Evolutionary conservation across 2,329 filamentous ascomycete genomes (phyloP), one percentile per base, ranked within the genome.

Genomic region (Penicillium sp.): DNA sequence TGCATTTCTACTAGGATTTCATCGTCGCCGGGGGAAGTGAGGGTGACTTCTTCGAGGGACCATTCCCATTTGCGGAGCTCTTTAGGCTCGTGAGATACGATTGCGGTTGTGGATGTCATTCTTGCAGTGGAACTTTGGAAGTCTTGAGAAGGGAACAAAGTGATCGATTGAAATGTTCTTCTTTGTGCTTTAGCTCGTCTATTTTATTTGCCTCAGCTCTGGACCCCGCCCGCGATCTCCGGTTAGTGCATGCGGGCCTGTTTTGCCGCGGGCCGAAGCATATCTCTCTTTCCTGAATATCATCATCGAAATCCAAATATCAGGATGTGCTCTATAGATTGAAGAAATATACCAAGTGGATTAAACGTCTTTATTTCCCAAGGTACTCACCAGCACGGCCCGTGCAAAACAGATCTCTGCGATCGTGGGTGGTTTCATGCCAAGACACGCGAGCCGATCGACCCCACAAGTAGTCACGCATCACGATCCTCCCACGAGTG

Each of bases 1-100:
- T 57, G 16, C 3, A 65, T 60, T 24, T 65, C 57, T 1, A 65
- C 60, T 1, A 61, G 46, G 11, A 64, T 46, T 16, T 67, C 63
- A 19, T 58, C 43, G 19, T 60, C 58, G 2, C 55, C 52, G 5
- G 50, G 53, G 22, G 35, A 1, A 14, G 11, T 5, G 19, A 56
- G 21, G 1, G 57, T 26, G 10, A 60, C 55, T 16, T 54, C 13
- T 24, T 56, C 52, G 7, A 60, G 27, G 4, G 49, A 47, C 58
- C 52, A 58, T 21, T 60, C 56, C n/a, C n/a, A 2, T 10, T 13
- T 33, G 4, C 45, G 14, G n/a, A 49, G 46, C n/a, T 55, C 19
- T 4, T 6, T 27, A 16, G 58, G 52, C 19, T 55, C 52, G 13
- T 47, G 42, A 10, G 52, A 42, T 2, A 58, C 43, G 21, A 60